Percentiles rank a stretch among this genome's conserved stretches.
phyloP scores from a whole-genome alignment of 768 basidiomycete genomes.

The Collybia mongolica region DNA sequence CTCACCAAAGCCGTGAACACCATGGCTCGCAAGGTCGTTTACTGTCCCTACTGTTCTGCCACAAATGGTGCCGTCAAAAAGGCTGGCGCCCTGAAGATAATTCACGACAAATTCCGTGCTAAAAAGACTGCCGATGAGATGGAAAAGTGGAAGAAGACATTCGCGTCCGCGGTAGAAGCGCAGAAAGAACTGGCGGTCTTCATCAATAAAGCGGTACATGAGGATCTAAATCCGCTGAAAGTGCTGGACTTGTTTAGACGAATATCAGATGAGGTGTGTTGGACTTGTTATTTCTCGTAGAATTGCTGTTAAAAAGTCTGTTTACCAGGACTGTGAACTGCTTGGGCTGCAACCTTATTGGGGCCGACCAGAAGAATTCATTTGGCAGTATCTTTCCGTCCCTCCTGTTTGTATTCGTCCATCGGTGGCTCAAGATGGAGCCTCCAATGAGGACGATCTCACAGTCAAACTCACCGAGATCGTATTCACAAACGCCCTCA shows the following conservation, averaged over 20 bases:
- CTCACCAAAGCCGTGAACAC: slow-evolving; percentile 84
- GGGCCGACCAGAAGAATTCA: slow-evolving; percentile 93
- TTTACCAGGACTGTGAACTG: slow-evolving; percentile 84
- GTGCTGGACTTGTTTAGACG: slow-evolving; percentile 89
- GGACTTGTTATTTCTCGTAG: neutral
- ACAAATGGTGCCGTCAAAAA: slow-evolving; percentile 98
- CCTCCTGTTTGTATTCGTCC: slow-evolving; percentile 98
- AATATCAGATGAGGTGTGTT: slow-evolving; percentile 83
- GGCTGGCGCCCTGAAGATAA: slow-evolving; percentile 90
- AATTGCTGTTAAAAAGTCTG: neutral
- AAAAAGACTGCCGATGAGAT: slow-evolving; percentile 90
- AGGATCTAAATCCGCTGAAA: slow-evolving; percentile 93
- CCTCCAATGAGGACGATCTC: slow-evolving; percentile 97
- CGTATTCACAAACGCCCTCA: slow-evolving; percentile 89
- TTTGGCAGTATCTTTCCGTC: slow-evolving; percentile 99
- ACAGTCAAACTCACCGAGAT: slow-evolving; percentile 98
- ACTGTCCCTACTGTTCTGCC: slow-evolving; percentile 91
- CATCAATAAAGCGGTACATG: slow-evolving; percentile 83
- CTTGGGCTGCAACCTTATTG: slow-evolving; percentile 85
- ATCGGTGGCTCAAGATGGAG: slow-evolving; percentile 95
- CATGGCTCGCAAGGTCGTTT: slow-evolving; percentile 83
- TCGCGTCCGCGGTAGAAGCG: slow-evolving; percentile 76
- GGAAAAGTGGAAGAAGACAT: slow-evolving; percentile 84
- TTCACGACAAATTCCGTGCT: slow-evolving; percentile 95
- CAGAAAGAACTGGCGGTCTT: slow-evolving; percentile 86